Base-by-base conservation (phyloP, 1,284 basidiomycete species). In the Malassezia restricta region DNA sequence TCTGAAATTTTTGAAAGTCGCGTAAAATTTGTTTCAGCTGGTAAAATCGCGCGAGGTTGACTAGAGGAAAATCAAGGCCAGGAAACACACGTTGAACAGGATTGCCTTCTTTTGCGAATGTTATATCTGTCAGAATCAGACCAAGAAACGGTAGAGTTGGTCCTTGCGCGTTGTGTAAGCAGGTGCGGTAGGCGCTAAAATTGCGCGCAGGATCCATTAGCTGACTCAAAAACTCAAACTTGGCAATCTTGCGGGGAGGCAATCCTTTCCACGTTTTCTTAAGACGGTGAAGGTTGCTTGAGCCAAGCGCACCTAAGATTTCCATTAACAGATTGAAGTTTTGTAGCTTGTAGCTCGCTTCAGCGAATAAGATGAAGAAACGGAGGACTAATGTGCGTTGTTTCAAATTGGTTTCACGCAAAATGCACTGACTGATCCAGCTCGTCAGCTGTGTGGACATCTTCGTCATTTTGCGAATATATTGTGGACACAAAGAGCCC, bases 71-170 rank as follows among this genome's bases (percentile, higher is more conserved):
- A 9, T 87, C 86, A 11, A 52, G 51, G 2, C 84, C 78, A 49
- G 83, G 82, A 17, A 56, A 58, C n/a, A 83, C 79, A 58, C 92
- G 80, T 63, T 83, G 79, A 7, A 85, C 84, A 7, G 88, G 84
- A 73, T 96, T 96, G 35, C 92, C 92, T 68, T 94, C 92, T 47
- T 86, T 82, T 64, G 88, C 91, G 75, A 96, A 98, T 1, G 90
- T 96, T 56, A 95, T 80, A 74, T 92, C 88, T 4, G 88, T 90
- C 57, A 90, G 76, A 73, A 88, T 88, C 20, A 90, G 76, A 40
- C 87, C 87, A n/a, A 70, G 51, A 56, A 71, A 73, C 5, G 70
- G 70, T 14, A 73, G 44, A 17, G 67, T 66, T 1, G 70, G 67
- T 3, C 67, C 61, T 4, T 56, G 40, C 8, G 63, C 61, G 20